Evolutionary conservation across 1,284 basidiomycete genomes (phyloP), one percentile per base, ranked within the genome.

Genomic region (Heterobasidion parviporum): DNA sequence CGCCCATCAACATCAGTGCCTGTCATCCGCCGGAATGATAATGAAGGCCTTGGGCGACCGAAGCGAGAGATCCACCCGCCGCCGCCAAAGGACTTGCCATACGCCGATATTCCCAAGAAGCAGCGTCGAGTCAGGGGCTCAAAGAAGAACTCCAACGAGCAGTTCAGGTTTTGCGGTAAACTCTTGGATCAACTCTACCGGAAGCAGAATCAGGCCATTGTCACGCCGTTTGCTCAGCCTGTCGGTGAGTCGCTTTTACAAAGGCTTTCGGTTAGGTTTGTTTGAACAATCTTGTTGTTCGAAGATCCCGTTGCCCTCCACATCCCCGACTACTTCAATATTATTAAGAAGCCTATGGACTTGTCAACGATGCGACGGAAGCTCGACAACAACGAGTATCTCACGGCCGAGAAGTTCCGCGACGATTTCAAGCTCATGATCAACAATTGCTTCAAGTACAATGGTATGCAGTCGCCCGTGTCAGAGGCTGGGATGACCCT

Each of bases 1-100:
- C 82, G 89, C 52, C 74, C 82, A 1, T 92, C 89, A 4, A 85
- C 84, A 0, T 83, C 87, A n/a, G 79, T 90, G 7, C 90, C 89
- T 52, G 82, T 83, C 54, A 89, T 91, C 62, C 81, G 88, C 47
- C 86, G 89, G 33, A 84, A 82, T 15, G 86, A 87, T 14, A 76
- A 75, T 14, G 71, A 75, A 41, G 73, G 72, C 33, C 72, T 76
- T 43, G 80, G 82, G n/a, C 84, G 96, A 18, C 96, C 96, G 0
- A 98, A 98, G 74, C 90, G 96, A 54, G 96, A 98, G 70, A 95
- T 98, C 44, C 94, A 98, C 65, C 93, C 95, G 10, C 95, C 95
- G 16, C 87, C 94, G 14, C 87, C 94, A 0, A 94, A 94, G 70
- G 96, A 98, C 64, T 73, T 97, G 18, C 83, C 89, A 0, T 97